Base-by-base conservation (phyloP, 345 rosid genomes). In the Rhodomyrtus tomentosa region DNA sequence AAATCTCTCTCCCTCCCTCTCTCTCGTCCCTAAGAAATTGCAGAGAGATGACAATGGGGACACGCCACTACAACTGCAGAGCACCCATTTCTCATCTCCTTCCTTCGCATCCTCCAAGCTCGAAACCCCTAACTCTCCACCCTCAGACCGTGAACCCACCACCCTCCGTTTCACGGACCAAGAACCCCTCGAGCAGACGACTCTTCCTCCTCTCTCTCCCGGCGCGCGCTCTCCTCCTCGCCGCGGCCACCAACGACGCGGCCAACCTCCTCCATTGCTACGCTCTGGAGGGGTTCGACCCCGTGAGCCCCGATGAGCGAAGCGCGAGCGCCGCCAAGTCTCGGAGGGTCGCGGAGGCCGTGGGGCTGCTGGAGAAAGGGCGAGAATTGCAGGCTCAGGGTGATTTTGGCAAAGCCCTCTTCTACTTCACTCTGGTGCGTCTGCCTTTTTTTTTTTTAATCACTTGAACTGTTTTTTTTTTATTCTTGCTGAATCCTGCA, bases 331-430 rank as follows among this genome's bases (percentile, higher is more conserved):
- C 84, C 29, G 10, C 62, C 27, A 20, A 85, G 20, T 83, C 92
- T 38, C 80, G 82, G 48, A 87, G 95, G 84, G 82, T 92, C 1
- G 84, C 90, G 21, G 92, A 91, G 62, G 95, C 91, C 22, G 82
- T 90, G 20, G 84, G 73, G 51, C 85, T 91, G 87, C 68, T 93
- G 86, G 93, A 91, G 83, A 90, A 85, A 89, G 93, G 88, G 21
- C 85, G 89, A 86, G 90, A 93, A 62, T 89, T 90, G 86, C 91
- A 93, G 89, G 91, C 93, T 54, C 85, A 85, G 42, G 92, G 95
- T 55, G 93, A 93, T 87, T 93, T 93, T 40, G 83, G 36, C 40
- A 25, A 79, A 59, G 93, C 93, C 56, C 93, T 93, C 85, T 74
- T 84, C n/a, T 91, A 87, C 91, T 93, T 91, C 86, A 93, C 92